Conservation (phyloP, 2,329 filamentous ascomycete genomes). For the Xylariales sp. region DNA sequence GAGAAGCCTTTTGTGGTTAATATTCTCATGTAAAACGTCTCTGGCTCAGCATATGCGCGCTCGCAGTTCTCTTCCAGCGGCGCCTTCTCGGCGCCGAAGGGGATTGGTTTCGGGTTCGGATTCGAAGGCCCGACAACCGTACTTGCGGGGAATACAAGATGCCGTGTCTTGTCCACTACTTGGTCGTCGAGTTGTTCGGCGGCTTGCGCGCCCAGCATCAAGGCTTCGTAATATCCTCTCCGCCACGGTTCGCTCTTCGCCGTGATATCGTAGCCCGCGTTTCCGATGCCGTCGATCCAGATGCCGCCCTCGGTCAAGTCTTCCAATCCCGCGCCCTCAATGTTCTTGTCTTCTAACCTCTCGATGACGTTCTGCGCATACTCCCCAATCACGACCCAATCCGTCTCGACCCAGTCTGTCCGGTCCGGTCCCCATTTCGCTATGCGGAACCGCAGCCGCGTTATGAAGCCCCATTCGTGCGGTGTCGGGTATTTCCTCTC, state of each 20-base stretch:
- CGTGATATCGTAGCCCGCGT: conserved; percentile 72
- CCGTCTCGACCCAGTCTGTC: conserved; percentile 64
- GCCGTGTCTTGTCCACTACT: conserved; percentile 75
- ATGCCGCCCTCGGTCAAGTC: conserved; percentile 67
- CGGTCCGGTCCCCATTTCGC: conserved; percentile 70
- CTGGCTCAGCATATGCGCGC: conserved; percentile 74
- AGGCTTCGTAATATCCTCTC: conserved; percentile 83
- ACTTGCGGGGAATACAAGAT: conserved; percentile 75
- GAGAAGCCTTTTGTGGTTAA: conserved; percentile 84
- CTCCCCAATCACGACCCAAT: conserved; percentile 76
- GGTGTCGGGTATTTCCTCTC: conserved; percentile 85
- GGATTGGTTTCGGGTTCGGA: conserved; percentile 78
- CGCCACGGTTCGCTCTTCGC: conserved; percentile 86
- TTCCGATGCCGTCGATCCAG: conserved; percentile 65
- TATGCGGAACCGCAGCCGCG: conserved; percentile 74
- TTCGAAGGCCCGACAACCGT: conserved; percentile 87
- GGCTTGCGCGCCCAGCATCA: conserved; percentile 80
- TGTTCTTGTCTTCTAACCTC: conserved; percentile 74
- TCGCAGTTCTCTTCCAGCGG: conserved; percentile 82
- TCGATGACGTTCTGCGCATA: conserved; percentile 69
- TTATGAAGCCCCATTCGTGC: conserved; percentile 80
- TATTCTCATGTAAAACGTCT: conserved; percentile 83
- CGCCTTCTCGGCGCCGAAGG: conserved; percentile 69
- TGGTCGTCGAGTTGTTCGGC: conserved; percentile 86
- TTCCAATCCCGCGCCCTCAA: conserved; percentile 74